phyloP scores from a whole-genome alignment of 495 filamentous ascomycete species.

The Trichoderma reesei region DNA sequence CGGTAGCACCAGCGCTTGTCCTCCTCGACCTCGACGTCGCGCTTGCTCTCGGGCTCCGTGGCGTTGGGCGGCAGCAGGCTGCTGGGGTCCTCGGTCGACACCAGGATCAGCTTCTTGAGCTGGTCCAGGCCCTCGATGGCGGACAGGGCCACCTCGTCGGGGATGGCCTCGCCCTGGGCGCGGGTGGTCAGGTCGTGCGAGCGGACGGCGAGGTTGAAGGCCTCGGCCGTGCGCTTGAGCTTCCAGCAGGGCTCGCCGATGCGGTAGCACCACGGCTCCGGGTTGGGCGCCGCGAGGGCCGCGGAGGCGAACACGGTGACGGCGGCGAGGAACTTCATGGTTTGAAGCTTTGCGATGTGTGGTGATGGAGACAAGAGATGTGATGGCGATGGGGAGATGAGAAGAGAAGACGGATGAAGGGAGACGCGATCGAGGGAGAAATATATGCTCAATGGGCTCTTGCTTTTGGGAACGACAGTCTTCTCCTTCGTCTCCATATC shows the following conservation, averaged over 20 bases:
- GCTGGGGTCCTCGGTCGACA: constrained; percentile 10
- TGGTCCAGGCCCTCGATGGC: not conserved
- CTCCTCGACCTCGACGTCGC: constrained; percentile 11
- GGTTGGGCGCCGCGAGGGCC: constrained; percentile 8
- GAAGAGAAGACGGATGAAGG: not conserved
- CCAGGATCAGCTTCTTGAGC: constrained; percentile 10
- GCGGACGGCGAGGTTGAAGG: constrained; percentile 22
- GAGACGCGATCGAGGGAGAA: not conserved
- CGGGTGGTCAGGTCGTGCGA: constrained; percentile 3
- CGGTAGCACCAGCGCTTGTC: constrained; percentile 20
- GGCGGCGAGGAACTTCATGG: constrained; percentile 8
- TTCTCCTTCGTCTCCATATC: not conserved
- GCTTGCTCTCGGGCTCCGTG: constrained; percentile 18
- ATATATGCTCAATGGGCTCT: not conserved
- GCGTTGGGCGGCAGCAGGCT: not conserved
- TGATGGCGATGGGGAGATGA: not conserved
- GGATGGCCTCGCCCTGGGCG: constrained; percentile 6
- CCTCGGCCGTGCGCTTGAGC: constrained; percentile 27
- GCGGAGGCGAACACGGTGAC: constrained; percentile 4
- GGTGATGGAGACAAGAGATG: too few relatives aligned
- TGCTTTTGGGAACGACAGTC: not conserved
- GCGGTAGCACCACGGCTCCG: constrained; percentile 22
- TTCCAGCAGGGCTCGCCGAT: constrained; percentile 26
- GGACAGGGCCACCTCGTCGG: constrained; percentile 13
- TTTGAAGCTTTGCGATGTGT: too few relatives aligned